These are phyloP conservation scores for Umbilicaria muhlenbergii DNA, from an alignment of 495 filamentous ascomycete species.

Conservation along the genomic window DNA sequence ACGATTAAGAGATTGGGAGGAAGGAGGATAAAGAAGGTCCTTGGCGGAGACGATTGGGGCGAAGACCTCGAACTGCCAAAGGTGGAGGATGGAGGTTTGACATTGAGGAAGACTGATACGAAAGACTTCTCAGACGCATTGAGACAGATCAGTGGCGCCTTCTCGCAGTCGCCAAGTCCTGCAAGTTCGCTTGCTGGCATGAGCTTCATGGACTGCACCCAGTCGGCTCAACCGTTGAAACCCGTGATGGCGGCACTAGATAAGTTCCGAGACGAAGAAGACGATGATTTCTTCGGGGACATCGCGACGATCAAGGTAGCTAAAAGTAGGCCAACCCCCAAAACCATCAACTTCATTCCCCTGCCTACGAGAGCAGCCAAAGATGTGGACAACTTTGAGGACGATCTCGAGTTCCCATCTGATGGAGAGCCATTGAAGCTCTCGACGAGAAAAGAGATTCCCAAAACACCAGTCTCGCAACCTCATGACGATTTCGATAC, in stretches of 20 bases:
- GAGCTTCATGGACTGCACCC: conserved; percentile 13
- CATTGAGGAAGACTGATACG: conserved; percentile 44
- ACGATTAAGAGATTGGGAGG: conserved; percentile 85
- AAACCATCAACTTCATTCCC: conserved; percentile 33
- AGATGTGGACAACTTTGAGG: conserved; percentile 53
- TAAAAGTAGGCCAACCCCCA: conserved; percentile 37
- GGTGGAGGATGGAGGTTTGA: conserved; percentile 36
- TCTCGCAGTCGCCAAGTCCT: conserved; percentile 12
- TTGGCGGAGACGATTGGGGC: conserved; percentile 68
- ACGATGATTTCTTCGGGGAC: conserved; percentile 47
- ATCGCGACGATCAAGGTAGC: conserved; percentile 54
- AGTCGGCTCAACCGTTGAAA: conserved; percentile 7
- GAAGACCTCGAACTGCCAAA: conserved; percentile 77
- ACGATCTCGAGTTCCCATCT: conserved; percentile 59
- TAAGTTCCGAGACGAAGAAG: conserved; percentile 42
- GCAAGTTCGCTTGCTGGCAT: conserved; percentile 10
- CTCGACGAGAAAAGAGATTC: conserved; percentile 38
- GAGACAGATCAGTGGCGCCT: conserved; percentile 41
- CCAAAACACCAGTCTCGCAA: conserved; percentile 38
- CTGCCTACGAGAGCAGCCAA: conserved; percentile 25
- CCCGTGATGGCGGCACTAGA: conserved; percentile 26
- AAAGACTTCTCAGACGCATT: conserved; percentile 52
- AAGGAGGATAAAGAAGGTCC: conserved; percentile 58
- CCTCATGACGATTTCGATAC: conserved; percentile 58
- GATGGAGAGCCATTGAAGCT: conserved; percentile 42